Conservation (phyloP, 192 early-diverging fungal genomes). For the Entrophospora sp. region DNA sequence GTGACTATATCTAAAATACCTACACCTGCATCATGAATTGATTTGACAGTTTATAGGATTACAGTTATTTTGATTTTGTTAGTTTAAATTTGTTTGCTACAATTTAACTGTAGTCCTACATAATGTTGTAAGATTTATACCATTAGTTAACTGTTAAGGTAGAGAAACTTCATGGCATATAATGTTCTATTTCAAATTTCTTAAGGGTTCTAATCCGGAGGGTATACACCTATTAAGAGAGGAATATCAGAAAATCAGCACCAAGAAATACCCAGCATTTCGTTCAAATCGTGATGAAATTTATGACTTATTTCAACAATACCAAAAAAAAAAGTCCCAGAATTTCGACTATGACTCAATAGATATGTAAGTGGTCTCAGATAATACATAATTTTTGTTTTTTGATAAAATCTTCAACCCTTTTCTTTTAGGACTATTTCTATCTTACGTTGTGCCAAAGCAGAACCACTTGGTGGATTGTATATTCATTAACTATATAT, state of each 20-base stretch:
- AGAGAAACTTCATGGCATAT: too few relatives aligned
- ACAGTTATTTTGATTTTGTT: too few relatives aligned
- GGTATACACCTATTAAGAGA: conserved; percentile 5
- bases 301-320: conserved; percentile 14
- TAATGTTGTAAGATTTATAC: too few relatives aligned
- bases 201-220: conserved; percentile 8
- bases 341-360: conserved; percentile 6
- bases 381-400: neutral
- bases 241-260: neutral
- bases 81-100: too few relatives aligned
- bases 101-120: neutral
- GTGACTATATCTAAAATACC: neutral
- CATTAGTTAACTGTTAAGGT: too few relatives aligned
- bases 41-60: too few relatives aligned
- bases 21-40: too few relatives aligned
- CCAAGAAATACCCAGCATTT: conserved; percentile 7
- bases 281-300: neutral
- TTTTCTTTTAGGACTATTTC: neutral
- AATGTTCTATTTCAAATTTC: neutral
- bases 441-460: conserved; percentile 9
- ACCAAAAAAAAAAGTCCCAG: neutral
- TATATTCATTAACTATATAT: conserved; percentile 20
- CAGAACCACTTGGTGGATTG: neutral
- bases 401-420: neutral
- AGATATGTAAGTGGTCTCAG: neutral